These are phyloP conservation scores for Candida odintsovae DNA, from an alignment of 805 yeast species.

Conservation along the genomic window DNA sequence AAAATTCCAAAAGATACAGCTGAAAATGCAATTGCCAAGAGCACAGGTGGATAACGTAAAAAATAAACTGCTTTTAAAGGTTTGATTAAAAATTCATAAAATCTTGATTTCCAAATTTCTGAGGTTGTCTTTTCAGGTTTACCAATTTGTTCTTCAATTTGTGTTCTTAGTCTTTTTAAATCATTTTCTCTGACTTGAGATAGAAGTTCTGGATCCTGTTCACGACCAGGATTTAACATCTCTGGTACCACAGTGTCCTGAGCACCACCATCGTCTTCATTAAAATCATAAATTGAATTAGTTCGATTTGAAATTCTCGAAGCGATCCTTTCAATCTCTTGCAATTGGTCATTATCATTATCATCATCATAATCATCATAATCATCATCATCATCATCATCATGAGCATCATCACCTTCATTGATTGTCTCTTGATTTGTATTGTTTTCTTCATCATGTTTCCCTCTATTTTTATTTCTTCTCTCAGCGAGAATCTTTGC, in stretches of 20 bases:
- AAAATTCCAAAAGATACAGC: conserved; percentile 66
- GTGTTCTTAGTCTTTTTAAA: conserved; percentile 19
- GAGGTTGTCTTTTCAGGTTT: conserved; percentile 10
- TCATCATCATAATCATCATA: conserved; percentile 1
- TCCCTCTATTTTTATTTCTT: conserved; percentile 16
- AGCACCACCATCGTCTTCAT: conserved; percentile 13
- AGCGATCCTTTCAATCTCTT: conserved; percentile 14
- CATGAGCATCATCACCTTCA: conserved; percentile 1
- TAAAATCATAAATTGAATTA: conserved; percentile 11
- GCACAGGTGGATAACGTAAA: conserved; percentile 68
- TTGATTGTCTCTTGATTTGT: neutral
- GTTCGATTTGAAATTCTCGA: conserved; percentile 18
- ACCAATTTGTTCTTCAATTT: conserved; percentile 11
- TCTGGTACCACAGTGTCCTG: conserved; percentile 20
- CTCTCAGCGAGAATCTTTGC: conserved; percentile 37
- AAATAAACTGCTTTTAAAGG: conserved; percentile 62
- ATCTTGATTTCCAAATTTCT: conserved; percentile 21
- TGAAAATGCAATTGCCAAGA: conserved; percentile 57
- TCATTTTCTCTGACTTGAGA: conserved; percentile 12
- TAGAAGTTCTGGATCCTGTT: neutral
- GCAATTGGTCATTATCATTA: neutral
- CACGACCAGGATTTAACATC: conserved; percentile 14
- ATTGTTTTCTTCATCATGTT: conserved; percentile 3
- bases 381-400: neutral
- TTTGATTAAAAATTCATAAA: conserved; percentile 43